Evolutionary conservation across 257 asterid species (phyloP).

Genomic region (Solanum paucissectum): DNA sequence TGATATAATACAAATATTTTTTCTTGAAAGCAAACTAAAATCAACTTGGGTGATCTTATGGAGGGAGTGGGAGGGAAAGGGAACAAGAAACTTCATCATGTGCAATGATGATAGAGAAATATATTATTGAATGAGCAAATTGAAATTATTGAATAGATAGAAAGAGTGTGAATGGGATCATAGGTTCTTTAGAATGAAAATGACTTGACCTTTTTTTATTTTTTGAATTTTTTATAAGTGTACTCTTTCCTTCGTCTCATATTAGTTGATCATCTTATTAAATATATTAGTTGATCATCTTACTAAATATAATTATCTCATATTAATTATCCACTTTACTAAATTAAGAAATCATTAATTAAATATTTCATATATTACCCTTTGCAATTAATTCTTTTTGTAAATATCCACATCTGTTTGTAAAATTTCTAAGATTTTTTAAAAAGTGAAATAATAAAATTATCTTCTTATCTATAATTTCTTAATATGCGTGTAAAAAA

Average conservation of each 20-base stretch:
- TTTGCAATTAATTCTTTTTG: too few relatives aligned
- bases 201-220: slow-evolving; percentile 4
- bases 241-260: background rate
- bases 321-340: too few relatives aligned
- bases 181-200: slow-evolving; percentile 15
- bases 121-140: background rate
- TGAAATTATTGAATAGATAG: background rate
- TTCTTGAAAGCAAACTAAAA: background rate
- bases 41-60: background rate
- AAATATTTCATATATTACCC: background rate
- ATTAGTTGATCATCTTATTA: too few relatives aligned
- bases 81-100: background rate
- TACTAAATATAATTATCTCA: background rate
- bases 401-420: background rate
- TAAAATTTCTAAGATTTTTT: too few relatives aligned
- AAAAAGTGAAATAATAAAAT: too few relatives aligned
- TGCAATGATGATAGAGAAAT: background rate
- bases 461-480: background rate
- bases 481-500: too few relatives aligned
- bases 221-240: too few relatives aligned
- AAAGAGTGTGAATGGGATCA: background rate
- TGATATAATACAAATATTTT: background rate
- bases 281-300: too few relatives aligned
- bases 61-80: background rate
- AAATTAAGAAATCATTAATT: too few relatives aligned